A percentile compares a stretch with the other conserved stretches of the same genome.
Conservation (phyloP, 441 rosid species). For the Euphorbia celastroides region DNA sequence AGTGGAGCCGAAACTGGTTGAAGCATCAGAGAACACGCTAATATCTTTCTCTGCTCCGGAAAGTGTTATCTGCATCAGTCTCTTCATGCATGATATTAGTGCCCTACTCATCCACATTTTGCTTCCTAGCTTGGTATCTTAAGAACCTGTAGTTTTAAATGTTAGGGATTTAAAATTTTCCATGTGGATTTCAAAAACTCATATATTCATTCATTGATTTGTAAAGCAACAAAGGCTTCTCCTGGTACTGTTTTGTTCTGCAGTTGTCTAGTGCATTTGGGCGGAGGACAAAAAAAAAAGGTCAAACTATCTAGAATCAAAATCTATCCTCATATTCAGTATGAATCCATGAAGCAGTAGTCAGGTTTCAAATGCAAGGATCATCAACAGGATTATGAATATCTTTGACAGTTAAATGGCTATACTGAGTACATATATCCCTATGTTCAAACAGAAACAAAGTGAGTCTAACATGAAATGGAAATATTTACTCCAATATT, state of each 20-base stretch:
- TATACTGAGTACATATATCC: neutral
- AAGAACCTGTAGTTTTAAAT: neutral
- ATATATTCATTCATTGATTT: neutral
- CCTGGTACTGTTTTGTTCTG: neutral
- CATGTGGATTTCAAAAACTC: neutral
- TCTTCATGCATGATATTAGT: neutral
- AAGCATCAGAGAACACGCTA: neutral
- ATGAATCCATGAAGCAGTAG: neutral
- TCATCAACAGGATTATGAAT: neutral
- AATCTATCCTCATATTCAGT: neutral
- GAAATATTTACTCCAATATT: neutral
- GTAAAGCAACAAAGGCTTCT: neutral
- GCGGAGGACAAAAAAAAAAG: neutral
- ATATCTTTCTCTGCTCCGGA: too few species aligned
- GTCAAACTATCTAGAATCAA: neutral
- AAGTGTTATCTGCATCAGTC: neutral
- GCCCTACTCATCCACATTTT: neutral
- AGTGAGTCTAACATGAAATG: slow-evolving; percentile 3
- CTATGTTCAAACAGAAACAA: neutral
- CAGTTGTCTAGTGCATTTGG: neutral
- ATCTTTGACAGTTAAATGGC: neutral
- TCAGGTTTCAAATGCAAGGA: neutral
- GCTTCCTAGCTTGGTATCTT: slow-evolving; percentile 2
- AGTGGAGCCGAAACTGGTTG: neutral
- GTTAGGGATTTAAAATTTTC: neutral